Conservation (phyloP, 2,329 filamentous ascomycete genomes). For the Neofusicoccum cordaticola region DNA sequence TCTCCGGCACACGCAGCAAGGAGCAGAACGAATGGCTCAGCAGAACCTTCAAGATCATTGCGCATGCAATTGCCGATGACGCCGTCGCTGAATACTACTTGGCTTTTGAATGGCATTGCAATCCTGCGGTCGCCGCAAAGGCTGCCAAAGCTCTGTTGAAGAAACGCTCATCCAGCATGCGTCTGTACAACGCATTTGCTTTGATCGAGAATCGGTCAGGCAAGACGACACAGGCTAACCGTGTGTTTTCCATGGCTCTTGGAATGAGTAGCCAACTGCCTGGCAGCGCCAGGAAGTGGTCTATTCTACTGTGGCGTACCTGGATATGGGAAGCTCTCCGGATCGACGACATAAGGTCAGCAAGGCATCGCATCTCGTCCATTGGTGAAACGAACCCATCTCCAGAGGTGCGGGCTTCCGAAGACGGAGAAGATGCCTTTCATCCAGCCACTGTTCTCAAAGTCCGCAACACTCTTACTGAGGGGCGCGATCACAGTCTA, state of each 20-base stretch:
- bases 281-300: constrained; percentile 34
- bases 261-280: constrained; percentile 50
- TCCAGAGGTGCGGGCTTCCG: not conserved
- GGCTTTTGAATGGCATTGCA: constrained; percentile 61
- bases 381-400: constrained; percentile 23
- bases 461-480: constrained; percentile 43
- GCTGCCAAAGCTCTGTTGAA: constrained; percentile 73
- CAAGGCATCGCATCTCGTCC: constrained; percentile 34
- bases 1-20: constrained; percentile 22
- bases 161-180: constrained; percentile 59
- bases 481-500: constrained; percentile 56
- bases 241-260: constrained; percentile 68
- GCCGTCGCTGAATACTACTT: constrained; percentile 67
- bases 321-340: constrained; percentile 69
- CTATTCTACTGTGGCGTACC: constrained; percentile 54
- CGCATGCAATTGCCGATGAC: constrained; percentile 41
- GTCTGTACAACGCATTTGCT: constrained; percentile 77
- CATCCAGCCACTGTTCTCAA: constrained; percentile 22
- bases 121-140: constrained; percentile 61
- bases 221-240: constrained; percentile 57
- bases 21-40: constrained; percentile 47
- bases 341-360: constrained; percentile 32
- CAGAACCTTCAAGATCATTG: constrained; percentile 58
- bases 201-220: constrained; percentile 64
- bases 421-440: not conserved